Evolutionary conservation across 306 rosid species (phyloP), one percentile per base, ranked within the genome.

Genomic region (Ammopiptanthus mongolicus): DNA sequence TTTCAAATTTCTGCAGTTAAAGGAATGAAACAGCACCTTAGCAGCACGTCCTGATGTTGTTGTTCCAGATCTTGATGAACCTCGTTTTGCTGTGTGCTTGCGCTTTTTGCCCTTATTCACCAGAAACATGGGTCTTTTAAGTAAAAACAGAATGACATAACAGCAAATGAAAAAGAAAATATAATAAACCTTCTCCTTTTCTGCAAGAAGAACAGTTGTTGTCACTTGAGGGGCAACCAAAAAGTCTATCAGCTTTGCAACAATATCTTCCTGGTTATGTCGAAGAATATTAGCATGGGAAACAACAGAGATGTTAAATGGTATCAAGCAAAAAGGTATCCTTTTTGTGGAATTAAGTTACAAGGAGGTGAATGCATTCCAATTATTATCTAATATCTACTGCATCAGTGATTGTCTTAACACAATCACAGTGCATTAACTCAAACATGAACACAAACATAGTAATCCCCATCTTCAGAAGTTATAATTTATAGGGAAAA

Each of bases 161-260:
- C 12, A 25, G 39, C 60, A 22, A 15, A 17, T 55, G 12, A 22
- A 23, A 9, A 66, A 39, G 28, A 13, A 58, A 69, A 60, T 12
- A 25, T 60, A 28, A 57, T 21, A 51, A 65, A 95, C 98, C 97
- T 84, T 86, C 50, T 88, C 99, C 73, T 86, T 87, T 65, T 92
- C 99, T 12, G 93, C 88, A 52, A 91, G 93, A 37, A 86, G 84
- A 65, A 83, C 88, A 44, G 90, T 58, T 56, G 92, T 85, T 12
- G 92, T 92, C 31, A 96, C 87, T 36, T 87, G 93, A 84, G 99
- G 99, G 36, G 96, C 87, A 81, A 83, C 82, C 88, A 95, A 86
- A 81, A 92, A 95, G 62, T 90, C 97, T 28, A 89, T 84, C 79
- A 95, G 86, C 87, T 87, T 95, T 34, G 84, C 75, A 71, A 95